These are phyloP conservation scores for Barnettozyma pratensis DNA, from an alignment of 805 yeast species.

Conservation along the genomic window DNA sequence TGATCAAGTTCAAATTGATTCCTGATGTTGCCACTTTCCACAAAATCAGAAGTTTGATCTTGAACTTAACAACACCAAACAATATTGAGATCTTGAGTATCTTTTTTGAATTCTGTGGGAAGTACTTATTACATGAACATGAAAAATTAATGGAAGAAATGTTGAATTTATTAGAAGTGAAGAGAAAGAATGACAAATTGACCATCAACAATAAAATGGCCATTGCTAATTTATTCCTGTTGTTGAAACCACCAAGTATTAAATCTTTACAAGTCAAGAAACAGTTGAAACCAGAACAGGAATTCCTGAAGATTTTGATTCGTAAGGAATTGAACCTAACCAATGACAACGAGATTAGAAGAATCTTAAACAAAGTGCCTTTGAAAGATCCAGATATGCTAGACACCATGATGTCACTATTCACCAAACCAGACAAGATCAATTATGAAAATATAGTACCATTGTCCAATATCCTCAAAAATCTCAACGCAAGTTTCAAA, in stretches of 20 bases:
- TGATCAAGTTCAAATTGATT: conserved; percentile 69
- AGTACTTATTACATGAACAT: conserved; percentile 56
- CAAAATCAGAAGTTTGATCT: conserved; percentile 56
- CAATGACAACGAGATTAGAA: conserved; percentile 31
- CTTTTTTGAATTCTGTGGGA: conserved; percentile 72
- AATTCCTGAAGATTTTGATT: conserved; percentile 45
- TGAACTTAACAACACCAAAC: conserved; percentile 44
- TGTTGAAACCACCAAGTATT: conserved; percentile 51
- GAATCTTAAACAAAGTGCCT: conserved; percentile 39
- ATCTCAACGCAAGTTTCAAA: conserved; percentile 36
- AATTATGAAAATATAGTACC: conserved; percentile 48
- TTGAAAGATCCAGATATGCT: conserved; percentile 37
- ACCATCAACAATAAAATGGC: conserved; percentile 52
- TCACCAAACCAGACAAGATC: conserved; percentile 57
- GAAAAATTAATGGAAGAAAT: conserved; percentile 55
- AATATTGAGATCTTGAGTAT: conserved; percentile 66
- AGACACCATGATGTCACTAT: conserved; percentile 33
- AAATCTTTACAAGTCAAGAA: conserved; percentile 27
- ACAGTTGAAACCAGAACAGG: conserved; percentile 37
- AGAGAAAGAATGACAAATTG: conserved; percentile 45
- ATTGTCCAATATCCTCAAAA: conserved; percentile 44
- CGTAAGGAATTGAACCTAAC: conserved; percentile 42
- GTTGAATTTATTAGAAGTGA: conserved; percentile 49
- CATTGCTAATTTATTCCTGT: conserved; percentile 47
- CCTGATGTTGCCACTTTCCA: conserved; percentile 72